Percentiles rank a stretch among this genome's conserved stretches.
Conservation (phyloP, 2,329 filamentous ascomycete species). For the Trichoderma harzianum region DNA sequence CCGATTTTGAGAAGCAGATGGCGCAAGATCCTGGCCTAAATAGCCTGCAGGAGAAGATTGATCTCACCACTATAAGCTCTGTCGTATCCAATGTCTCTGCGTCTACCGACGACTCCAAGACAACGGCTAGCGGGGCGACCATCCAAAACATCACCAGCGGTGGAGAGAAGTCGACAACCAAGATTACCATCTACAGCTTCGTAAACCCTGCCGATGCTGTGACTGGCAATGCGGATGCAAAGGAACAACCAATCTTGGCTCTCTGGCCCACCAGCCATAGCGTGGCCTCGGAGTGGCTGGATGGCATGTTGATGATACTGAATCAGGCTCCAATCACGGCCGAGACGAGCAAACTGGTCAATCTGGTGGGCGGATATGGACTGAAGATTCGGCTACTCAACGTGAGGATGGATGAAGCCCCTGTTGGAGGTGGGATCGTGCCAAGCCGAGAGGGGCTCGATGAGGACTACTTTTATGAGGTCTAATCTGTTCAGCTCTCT, state of each 20-base stretch:
- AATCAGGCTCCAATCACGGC: slow-evolving; percentile 96
- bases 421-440: slow-evolving; percentile 68
- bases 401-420: slow-evolving; percentile 74
- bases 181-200: slow-evolving; percentile 87
- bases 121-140: slow-evolving; percentile 42
- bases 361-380: slow-evolving; percentile 83
- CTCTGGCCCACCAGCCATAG: slow-evolving; percentile 77
- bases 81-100: slow-evolving; percentile 90
- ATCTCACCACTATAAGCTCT: slow-evolving; percentile 82
- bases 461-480: slow-evolving; percentile 90
- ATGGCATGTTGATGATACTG: slow-evolving; percentile 89
- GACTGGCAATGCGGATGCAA: slow-evolving; percentile 33
- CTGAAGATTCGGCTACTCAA: slow-evolving; percentile 91
- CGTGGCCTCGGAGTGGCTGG: slow-evolving; percentile 92
- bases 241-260: slow-evolving; percentile 74
- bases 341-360: slow-evolving; percentile 87
- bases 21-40: slow-evolving; percentile 68
- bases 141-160: slow-evolving; percentile 33
- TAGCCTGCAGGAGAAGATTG: slow-evolving; percentile 73
- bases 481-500: slow-evolving; percentile 37
- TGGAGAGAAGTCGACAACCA: slow-evolving; percentile 60
- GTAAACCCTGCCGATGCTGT: slow-evolving; percentile 40
- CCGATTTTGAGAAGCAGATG: slow-evolving; percentile 69
- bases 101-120: slow-evolving; percentile 49
- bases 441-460: slow-evolving; percentile 82